Conservation (phyloP, 106 monocot genomes). For the Cymbidium sinense region DNA sequence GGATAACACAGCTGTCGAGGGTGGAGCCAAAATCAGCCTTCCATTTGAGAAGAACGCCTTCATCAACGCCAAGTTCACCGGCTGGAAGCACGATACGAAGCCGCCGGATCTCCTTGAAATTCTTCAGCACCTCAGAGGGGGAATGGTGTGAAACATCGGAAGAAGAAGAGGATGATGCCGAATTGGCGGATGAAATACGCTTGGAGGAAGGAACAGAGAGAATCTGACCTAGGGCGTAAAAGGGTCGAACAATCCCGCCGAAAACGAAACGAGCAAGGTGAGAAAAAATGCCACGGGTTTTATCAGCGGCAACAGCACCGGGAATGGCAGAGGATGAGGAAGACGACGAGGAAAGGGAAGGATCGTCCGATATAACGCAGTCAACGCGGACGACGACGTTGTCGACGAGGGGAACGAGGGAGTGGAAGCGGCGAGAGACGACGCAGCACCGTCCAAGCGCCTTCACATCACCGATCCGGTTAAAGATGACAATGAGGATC, state of each 20-base stretch:
- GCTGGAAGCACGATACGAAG: conserved; percentile 58
- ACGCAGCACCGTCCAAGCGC: conserved; percentile 71
- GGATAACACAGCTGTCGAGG: conserved; percentile 64
- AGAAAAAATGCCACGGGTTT: conserved; percentile 45
- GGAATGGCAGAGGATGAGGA: not conserved
- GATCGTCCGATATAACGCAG: conserved; percentile 70
- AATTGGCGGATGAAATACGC: not conserved
- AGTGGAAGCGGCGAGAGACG: conserved; percentile 64
- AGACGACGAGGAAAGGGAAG: conserved; percentile 6
- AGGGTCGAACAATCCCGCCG: conserved; percentile 35
- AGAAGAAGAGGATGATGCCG: conserved; percentile 7
- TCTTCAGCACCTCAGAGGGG: conserved; percentile 58
- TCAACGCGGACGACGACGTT: conserved; percentile 70
- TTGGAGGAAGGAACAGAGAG: conserved; percentile 12
- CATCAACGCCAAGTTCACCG: conserved; percentile 63
- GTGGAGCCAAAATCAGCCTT: conserved; percentile 70
- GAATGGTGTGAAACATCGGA: conserved; percentile 62
- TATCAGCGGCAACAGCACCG: not conserved
- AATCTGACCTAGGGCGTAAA: conserved; percentile 50
- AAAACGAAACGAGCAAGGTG: conserved; percentile 42
- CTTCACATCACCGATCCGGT: conserved; percentile 71
- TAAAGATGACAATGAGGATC: conserved; percentile 56
- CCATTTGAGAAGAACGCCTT: conserved; percentile 71
- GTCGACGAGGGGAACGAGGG: conserved; percentile 55
- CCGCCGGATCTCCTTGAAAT: conserved; percentile 56